Evolutionary conservation across 331 rosid species (phyloP).

Genomic region (Quercus phellos): DNA sequence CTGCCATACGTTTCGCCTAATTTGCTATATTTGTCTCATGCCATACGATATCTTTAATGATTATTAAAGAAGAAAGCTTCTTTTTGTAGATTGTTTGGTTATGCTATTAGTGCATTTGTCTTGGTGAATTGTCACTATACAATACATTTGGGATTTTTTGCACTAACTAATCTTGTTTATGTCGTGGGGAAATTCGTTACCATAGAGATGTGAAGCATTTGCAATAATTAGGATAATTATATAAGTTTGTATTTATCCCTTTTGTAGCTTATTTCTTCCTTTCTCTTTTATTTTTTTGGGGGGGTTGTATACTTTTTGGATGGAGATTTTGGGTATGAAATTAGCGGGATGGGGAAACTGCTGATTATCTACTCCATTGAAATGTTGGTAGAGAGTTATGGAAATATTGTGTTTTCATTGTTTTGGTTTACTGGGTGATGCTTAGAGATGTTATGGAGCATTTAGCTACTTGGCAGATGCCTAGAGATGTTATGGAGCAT

Average conservation of each 20-base stretch:
- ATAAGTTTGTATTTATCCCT: not conserved
- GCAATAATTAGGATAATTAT: not conserved
- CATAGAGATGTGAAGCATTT: not conserved
- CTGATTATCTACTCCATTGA: no score
- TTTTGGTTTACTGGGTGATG: no score
- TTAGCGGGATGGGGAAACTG: no score
- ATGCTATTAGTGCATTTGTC: not conserved
- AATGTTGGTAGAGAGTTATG: no score
- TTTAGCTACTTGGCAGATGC: no score
- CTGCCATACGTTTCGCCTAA: not conserved
- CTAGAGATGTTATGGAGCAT: no score
- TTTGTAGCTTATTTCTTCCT: no score
- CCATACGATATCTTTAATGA: not conserved
- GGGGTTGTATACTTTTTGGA: not conserved
- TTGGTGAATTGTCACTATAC: not conserved
- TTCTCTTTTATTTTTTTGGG: not conserved
- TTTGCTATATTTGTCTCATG: not conserved
- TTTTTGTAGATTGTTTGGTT: not conserved
- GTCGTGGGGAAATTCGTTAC: not conserved
- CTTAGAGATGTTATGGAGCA: no score
- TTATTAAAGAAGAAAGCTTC: not conserved
- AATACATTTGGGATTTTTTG: not conserved
- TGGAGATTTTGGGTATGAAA: not conserved
- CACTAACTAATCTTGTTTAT: not conserved
- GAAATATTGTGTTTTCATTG: no score